phyloP scores from a whole-genome alignment of 345 rosid species.

The Gossypium ekmanianum region DNA sequence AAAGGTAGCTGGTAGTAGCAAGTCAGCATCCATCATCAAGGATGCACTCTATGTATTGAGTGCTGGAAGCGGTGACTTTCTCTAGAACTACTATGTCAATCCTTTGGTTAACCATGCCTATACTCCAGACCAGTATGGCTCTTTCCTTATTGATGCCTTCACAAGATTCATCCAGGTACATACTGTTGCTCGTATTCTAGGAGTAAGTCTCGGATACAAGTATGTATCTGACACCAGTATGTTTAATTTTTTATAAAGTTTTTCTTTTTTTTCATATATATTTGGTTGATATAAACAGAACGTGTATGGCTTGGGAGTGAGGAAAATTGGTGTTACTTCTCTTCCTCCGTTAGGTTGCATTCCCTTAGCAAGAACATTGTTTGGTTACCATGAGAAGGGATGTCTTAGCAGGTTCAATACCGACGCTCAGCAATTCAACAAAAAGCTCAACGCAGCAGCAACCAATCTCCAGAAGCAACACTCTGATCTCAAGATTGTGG shows the following conservation, averaged over 20 bases:
- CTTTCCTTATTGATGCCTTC: conserved; percentile 49
- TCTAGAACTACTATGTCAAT: conserved; percentile 80
- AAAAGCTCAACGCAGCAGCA: conserved; percentile 59
- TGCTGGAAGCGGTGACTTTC: conserved; percentile 87
- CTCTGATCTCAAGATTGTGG: conserved; percentile 64
- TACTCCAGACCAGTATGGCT: conserved; percentile 68
- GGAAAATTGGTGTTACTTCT: conserved; percentile 84
- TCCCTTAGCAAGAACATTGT: conserved; percentile 72
- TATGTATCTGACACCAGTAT: background rate
- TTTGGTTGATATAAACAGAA: conserved; percentile 33
- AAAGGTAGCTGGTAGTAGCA: conserved; percentile 52
- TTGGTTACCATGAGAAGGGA: conserved; percentile 55
- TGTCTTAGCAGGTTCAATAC: conserved; percentile 65
- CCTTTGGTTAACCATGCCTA: conserved; percentile 55
- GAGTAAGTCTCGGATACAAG: background rate
- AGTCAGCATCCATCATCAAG: conserved; percentile 55
- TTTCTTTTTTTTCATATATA: background rate
- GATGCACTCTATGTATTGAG: conserved; percentile 61
- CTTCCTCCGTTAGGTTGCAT: conserved; percentile 91
- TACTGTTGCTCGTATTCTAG: background rate
- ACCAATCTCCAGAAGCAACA: conserved; percentile 60
- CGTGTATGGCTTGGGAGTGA: conserved; percentile 61
- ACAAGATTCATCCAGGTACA: conserved; percentile 58
- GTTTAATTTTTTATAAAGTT: background rate
- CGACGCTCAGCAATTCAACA: conserved; percentile 71